A percentile compares a stretch with the other conserved stretches of the same genome.
Evolutionary conservation across 1,284 basidiomycete genomes (phyloP).

Genomic region (Fomitopsis palustris): DNA sequence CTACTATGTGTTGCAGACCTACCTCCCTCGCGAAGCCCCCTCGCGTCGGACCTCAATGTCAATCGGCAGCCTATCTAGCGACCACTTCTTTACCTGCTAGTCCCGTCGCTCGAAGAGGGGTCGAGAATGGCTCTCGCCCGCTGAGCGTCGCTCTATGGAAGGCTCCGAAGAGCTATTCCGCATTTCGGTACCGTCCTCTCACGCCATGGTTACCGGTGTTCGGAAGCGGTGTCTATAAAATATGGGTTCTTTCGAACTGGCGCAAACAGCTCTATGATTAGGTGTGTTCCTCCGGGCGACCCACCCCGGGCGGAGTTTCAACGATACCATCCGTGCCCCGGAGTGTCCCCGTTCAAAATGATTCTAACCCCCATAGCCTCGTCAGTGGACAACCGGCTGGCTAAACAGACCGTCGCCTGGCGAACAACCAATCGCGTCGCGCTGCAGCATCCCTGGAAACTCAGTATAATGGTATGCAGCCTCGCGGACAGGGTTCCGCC

Average conservation of each 20-base stretch:
- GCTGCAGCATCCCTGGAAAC: too few relatives aligned
- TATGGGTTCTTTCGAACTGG: neutral
- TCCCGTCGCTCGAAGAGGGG: neutral
- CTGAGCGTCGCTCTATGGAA: neutral
- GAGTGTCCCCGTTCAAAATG: neutral
- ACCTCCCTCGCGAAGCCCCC: neutral
- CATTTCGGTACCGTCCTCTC: conserved; percentile 1
- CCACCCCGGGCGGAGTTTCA: neutral
- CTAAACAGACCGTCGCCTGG: too few relatives aligned
- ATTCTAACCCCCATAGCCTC: neutral
- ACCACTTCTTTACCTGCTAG: neutral
- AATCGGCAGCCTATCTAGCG: neutral
- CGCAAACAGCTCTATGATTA: conserved; percentile 1
- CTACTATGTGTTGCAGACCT: neutral
- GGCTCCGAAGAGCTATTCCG: neutral
- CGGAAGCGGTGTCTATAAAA: neutral
- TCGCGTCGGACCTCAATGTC: neutral
- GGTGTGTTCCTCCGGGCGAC: neutral
- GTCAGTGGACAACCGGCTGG: neutral
- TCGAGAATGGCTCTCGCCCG: neutral
- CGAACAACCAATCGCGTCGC: too few relatives aligned
- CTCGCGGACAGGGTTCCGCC: too few relatives aligned
- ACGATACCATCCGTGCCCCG: neutral
- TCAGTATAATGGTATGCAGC: too few relatives aligned
- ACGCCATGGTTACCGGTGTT: neutral